These are phyloP conservation scores for Alternaria triticimaculans DNA, from an alignment of 2,329 filamentous ascomycete genomes.

Conservation along the genomic window DNA sequence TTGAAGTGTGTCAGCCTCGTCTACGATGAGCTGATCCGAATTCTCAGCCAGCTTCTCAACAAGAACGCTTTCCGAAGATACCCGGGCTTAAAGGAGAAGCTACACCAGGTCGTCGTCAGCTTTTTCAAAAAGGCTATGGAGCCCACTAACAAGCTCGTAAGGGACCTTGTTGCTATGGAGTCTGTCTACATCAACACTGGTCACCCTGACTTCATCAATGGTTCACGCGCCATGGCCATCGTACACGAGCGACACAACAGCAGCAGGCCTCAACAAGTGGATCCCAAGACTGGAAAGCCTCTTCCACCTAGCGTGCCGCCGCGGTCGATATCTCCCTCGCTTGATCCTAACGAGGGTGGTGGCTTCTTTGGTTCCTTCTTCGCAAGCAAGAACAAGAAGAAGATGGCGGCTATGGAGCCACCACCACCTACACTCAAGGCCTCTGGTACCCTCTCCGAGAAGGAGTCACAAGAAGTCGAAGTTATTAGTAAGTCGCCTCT, in stretches of 20 bases:
- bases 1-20: constrained; percentile 97
- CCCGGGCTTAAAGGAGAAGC: constrained; percentile 94
- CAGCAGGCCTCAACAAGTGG: constrained; percentile 87
- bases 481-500: constrained; percentile 78
- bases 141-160: constrained; percentile 95
- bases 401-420: constrained; percentile 99
- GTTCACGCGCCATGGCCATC: constrained; percentile 96
- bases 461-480: constrained; percentile 94
- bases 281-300: constrained; percentile 98
- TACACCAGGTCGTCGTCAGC: constrained; percentile 86
- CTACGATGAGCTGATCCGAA: constrained; percentile 96
- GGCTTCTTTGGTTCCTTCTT: constrained; percentile 99
- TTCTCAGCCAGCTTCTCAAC: constrained; percentile 84
- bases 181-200: constrained; percentile 98
- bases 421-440: constrained; percentile 93
- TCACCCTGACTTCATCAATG: constrained; percentile 96
- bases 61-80: constrained; percentile 94
- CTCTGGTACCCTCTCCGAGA: constrained; percentile 89
- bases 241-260: constrained; percentile 90
- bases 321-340: constrained; percentile 76
- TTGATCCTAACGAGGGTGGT: constrained; percentile 65
- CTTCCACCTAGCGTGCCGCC: constrained; percentile 71
- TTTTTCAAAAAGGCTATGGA: constrained; percentile 99
- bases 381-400: constrained; percentile 99
- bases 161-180: constrained; percentile 93